phyloP scores from a whole-genome alignment of 805 yeast species.

The Myxozyma kluyveri region DNA sequence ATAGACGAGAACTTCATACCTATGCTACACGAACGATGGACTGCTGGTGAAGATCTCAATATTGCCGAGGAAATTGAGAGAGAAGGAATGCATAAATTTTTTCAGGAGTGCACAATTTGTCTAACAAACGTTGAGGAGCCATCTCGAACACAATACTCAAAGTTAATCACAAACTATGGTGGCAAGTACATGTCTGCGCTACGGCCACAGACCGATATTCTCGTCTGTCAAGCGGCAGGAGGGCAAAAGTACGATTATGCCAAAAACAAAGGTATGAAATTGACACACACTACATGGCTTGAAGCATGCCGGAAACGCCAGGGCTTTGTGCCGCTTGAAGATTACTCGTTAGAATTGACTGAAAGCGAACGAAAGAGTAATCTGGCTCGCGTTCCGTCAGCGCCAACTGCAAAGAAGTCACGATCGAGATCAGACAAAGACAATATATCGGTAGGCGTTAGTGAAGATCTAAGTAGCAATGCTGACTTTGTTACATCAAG shows the following conservation, averaged over 20 bases:
- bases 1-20: conserved; percentile 49
- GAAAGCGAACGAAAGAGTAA: conserved; percentile 8
- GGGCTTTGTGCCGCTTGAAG: conserved; percentile 25
- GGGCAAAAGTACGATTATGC: conserved; percentile 44
- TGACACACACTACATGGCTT: conserved; percentile 48
- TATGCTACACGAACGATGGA: conserved; percentile 52
- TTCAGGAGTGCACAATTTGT: conserved; percentile 40
- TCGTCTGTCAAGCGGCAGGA: conserved; percentile 34
- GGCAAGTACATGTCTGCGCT: conserved; percentile 37
- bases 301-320: conserved; percentile 39
- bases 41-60: conserved; percentile 47
- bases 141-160: conserved; percentile 30
- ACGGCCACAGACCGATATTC: conserved; percentile 33
- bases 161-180: conserved; percentile 37
- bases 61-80: conserved; percentile 30
- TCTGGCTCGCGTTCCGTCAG: neutral
- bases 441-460: neutral
- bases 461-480: neutral
- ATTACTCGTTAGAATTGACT: conserved; percentile 35
- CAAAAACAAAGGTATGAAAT: conserved; percentile 40
- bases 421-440: neutral
- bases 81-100: conserved; percentile 31
- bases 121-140: conserved; percentile 39
- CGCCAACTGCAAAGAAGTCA: neutral
- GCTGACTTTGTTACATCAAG: neutral